Base-by-base conservation (phyloP, 108 stramenopile species). In the Nitzschia inconspicua region DNA sequence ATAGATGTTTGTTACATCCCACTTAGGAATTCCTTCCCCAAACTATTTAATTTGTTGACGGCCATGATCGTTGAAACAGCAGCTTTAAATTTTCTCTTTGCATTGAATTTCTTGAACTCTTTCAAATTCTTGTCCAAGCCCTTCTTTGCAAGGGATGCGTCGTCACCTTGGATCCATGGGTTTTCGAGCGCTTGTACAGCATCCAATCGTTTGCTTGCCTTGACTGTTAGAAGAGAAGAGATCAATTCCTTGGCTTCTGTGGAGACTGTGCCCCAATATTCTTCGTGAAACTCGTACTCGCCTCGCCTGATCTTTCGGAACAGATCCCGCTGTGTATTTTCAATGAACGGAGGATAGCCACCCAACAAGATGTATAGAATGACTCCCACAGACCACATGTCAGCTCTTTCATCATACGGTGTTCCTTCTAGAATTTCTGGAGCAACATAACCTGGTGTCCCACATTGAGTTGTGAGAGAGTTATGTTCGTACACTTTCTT, bases 351-450 rank as follows among this genome's bases (percentile, higher is more conserved):
- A 28, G 91, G 91, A 58, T 93, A 93, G 5, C 91, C 98, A n/a
- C 97, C 97, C 8, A 99, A 76, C 0, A 99, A 77, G 60, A 97
- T 97, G 77, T 96, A 99, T 22, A 89, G 71, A 63, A 99, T 96
- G 30, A 98, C 95, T 25, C 98, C 98, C 11, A 96, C 77, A 53
- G 82, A 82, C 98, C 98, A 99, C 91, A 96, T 95, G 74, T 99
- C 98, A 3, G 94, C 95, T 37, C 83, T 47, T 58, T 82, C 79
- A 61, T 95, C 97, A 64, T 97, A 98, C n/a, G 81, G 71, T 26
- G 61, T 78, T 3, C 91, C 90, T 54, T 80, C 83, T 11, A 96
- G 65, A 60, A 96, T 96, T 81, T 98, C 97, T 2, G 97, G 97
- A 22, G 95, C 95, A 8, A 98, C 96, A 52, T 98, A 96, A 44